phyloP scores from a whole-genome alignment of 495 filamentous ascomycete species.

The Aspergillus asperescens region DNA sequence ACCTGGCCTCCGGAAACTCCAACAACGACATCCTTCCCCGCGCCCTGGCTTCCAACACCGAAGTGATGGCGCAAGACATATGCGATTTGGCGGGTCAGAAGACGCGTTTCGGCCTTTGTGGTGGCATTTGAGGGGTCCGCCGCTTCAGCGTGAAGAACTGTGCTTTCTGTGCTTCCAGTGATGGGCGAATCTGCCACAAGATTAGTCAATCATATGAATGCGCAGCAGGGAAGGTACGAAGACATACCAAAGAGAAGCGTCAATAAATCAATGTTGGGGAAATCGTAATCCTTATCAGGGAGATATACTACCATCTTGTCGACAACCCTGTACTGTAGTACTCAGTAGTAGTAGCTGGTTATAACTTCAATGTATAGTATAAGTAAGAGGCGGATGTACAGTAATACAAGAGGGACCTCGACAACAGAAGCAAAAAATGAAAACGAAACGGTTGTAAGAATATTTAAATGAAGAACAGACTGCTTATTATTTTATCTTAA shows the following conservation, averaged over 20 bases:
- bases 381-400: too few species aligned
- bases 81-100: constrained; percentile 39
- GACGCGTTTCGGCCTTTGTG: constrained; percentile 43
- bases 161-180: constrained; percentile 35
- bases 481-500: too few species aligned
- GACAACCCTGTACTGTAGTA: background rate
- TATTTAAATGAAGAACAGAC: too few species aligned
- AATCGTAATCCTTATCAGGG: constrained; percentile 16
- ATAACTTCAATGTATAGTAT: background rate
- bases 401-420: too few species aligned
- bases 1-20: constrained; percentile 47
- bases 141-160: constrained; percentile 39
- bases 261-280: constrained; percentile 15
- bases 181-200: constrained; percentile 14
- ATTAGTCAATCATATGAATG: background rate
- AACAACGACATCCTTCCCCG: constrained; percentile 47
- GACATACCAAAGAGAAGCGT: constrained; percentile 11
- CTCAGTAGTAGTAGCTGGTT: background rate
- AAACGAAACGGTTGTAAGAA: too few species aligned
- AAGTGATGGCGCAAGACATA: constrained; percentile 43
- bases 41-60: constrained; percentile 42
- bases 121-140: constrained; percentile 41
- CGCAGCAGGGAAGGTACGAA: background rate
- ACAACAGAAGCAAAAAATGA: too few species aligned
- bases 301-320: constrained; percentile 15